These are phyloP conservation scores for Diplodia scrobiculata DNA, from an alignment of 2,329 filamentous ascomycete genomes.

Conservation along the genomic window DNA sequence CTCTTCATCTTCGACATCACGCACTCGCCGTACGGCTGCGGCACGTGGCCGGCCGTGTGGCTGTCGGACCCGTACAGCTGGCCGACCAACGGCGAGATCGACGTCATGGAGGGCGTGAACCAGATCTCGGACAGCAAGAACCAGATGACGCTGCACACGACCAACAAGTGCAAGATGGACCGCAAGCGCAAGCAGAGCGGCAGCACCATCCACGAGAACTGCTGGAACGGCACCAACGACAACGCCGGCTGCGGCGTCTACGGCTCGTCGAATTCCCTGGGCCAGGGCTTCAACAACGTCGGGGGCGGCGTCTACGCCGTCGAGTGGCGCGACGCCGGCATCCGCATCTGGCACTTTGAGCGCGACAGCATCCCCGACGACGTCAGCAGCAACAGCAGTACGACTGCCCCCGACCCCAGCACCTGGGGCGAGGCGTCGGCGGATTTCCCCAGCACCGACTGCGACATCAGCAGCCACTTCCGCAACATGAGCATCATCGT, in stretches of 20 bases:
- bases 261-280: slow-evolving; percentile 32
- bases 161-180: slow-evolving; percentile 23
- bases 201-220: slow-evolving; percentile 33
- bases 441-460: slow-evolving; percentile 29
- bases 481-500: slow-evolving; percentile 29
- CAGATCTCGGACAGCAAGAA: slow-evolving; percentile 35
- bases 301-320: slow-evolving; percentile 56
- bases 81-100: slow-evolving; percentile 40
- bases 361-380: slow-evolving; percentile 51
- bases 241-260: slow-evolving; percentile 33
- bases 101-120: slow-evolving; percentile 43
- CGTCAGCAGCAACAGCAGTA: slow-evolving; percentile 37
- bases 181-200: slow-evolving; percentile 31
- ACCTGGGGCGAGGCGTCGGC: slow-evolving; percentile 45
- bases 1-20: slow-evolving; percentile 41
- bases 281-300: slow-evolving; percentile 40
- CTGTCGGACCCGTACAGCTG: slow-evolving; percentile 37
- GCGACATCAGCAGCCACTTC: slow-evolving; percentile 26
- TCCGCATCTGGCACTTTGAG: slow-evolving; percentile 58
- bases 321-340: slow-evolving; percentile 50
- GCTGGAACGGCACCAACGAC: slow-evolving; percentile 38
- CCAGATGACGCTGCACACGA: slow-evolving; percentile 30
- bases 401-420: slow-evolving; percentile 47
- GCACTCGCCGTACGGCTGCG: slow-evolving; percentile 41
- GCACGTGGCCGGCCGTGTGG: slow-evolving; percentile 43